A percentile compares a stretch with the other conserved stretches of the same genome.
These are phyloP conservation scores for Dendrobium huoshanense DNA, from an alignment of 106 monocot species.

Conservation along the genomic window DNA sequence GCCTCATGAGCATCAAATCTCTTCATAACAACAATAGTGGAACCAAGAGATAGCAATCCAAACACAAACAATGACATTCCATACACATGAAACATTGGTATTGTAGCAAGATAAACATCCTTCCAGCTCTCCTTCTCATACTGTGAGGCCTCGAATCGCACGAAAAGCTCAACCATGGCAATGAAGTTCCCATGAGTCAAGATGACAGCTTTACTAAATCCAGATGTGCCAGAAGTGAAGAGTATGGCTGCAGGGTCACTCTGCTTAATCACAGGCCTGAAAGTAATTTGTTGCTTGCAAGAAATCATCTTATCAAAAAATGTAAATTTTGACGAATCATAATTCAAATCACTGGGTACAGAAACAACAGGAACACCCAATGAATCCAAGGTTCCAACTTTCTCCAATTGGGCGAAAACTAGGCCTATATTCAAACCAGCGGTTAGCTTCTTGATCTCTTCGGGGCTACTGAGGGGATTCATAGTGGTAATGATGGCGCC, in stretches of 20 bases:
- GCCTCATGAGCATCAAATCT: constrained; percentile 34
- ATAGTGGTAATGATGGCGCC: constrained; percentile 40
- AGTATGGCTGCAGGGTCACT: constrained; percentile 43
- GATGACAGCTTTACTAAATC: constrained; percentile 43
- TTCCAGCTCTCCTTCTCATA: constrained; percentile 14
- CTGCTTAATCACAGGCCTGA: constrained; percentile 24
- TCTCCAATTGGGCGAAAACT: constrained; percentile 7
- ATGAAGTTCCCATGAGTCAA: constrained; percentile 54
- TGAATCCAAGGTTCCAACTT: constrained; percentile 2
- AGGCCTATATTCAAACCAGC: neutral
- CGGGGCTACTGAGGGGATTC: constrained; percentile 30
- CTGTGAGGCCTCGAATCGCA: constrained; percentile 42
- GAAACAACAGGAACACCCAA: constrained; percentile 16
- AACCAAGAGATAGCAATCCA: constrained; percentile 43
- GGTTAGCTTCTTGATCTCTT: constrained; percentile 37
- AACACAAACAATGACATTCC: constrained; percentile 47
- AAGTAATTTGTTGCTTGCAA: neutral
- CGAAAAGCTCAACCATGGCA: constrained; percentile 51
- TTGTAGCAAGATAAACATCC: constrained; percentile 42
- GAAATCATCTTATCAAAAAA: constrained; percentile 16
- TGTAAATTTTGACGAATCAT: constrained; percentile 1
- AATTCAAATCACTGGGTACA: constrained; percentile 20
- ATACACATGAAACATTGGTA: constrained; percentile 75
- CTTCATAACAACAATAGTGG: constrained; percentile 47
- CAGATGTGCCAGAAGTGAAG: constrained; percentile 60